phyloP scores from a whole-genome alignment of 108 stramenopile genomes.

The Skeletonema grethae region DNA sequence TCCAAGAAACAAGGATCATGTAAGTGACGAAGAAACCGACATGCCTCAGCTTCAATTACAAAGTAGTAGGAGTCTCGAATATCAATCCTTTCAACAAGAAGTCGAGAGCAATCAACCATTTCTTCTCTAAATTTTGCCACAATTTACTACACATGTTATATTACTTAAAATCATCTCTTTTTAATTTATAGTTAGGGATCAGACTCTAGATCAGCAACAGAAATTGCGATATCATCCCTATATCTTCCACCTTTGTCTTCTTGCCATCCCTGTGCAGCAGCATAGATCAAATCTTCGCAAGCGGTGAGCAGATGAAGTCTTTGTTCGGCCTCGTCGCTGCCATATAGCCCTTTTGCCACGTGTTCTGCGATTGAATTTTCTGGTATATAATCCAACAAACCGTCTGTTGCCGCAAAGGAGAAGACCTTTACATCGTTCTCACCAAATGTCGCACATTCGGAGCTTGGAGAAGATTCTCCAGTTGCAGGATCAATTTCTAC shows the following conservation, averaged over 20 bases:
- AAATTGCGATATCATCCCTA: slow-evolving; percentile 86
- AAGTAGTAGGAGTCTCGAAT: slow-evolving; percentile 14
- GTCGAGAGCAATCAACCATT: slow-evolving; percentile 25
- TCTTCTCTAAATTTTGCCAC: slow-evolving; percentile 24
- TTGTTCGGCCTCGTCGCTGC: slow-evolving; percentile 2
- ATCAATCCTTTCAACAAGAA: slow-evolving; percentile 34
- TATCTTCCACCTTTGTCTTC: slow-evolving; percentile 63
- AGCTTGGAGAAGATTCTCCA: slow-evolving; percentile 21
- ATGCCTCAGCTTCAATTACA: not conserved
- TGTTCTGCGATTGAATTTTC: slow-evolving; percentile 56
- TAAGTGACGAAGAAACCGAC: slow-evolving; percentile 43
- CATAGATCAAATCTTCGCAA: slow-evolving; percentile 65
- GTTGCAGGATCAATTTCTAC: slow-evolving; percentile 46
- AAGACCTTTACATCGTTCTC: slow-evolving; percentile 72
- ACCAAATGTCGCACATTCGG: slow-evolving; percentile 27
- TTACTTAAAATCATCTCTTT: not conserved
- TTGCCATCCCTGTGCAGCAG: slow-evolving; percentile 79
- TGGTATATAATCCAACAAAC: slow-evolving; percentile 78
- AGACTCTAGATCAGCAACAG: slow-evolving; percentile 50
- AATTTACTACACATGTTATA: not conserved
- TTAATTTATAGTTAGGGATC: not conserved
- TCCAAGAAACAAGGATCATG: slow-evolving; percentile 30
- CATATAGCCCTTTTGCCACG: slow-evolving; percentile 65
- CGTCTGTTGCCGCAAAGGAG: slow-evolving; percentile 82
- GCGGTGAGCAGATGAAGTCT: slow-evolving; percentile 51